These are phyloP conservation scores for Articulospora tetracladia DNA, from an alignment of 495 filamentous ascomycete species.

Conservation along the genomic window DNA sequence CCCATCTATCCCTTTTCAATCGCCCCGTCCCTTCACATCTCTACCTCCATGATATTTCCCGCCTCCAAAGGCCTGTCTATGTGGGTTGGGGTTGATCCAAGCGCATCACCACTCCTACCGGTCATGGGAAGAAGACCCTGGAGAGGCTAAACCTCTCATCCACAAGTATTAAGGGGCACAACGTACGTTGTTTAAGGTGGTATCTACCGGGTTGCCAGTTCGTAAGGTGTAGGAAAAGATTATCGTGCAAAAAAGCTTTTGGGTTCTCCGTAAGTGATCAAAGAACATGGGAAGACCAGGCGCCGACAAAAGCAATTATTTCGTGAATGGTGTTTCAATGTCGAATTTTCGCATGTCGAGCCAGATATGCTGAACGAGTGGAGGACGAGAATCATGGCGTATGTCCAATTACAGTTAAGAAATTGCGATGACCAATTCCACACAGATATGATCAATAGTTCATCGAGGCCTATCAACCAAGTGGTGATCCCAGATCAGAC, in stretches of 20 bases:
- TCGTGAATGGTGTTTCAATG: constrained; percentile 18
- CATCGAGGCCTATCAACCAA: constrained; percentile 24
- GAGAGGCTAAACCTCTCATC: neutral
- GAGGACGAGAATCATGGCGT: constrained; percentile 14
- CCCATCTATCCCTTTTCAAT: constrained; percentile 25
- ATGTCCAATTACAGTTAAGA: constrained; percentile 25
- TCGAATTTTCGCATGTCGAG: constrained; percentile 22
- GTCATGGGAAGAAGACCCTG: neutral
- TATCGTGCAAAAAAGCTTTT: constrained; percentile 28
- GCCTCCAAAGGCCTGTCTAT: constrained; percentile 13
- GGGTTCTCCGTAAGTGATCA: constrained; percentile 17
- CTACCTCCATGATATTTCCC: constrained; percentile 15
- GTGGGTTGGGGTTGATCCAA: constrained; percentile 13
- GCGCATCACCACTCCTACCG: neutral
- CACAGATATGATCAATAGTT: constrained; percentile 18
- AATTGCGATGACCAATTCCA: constrained; percentile 22
- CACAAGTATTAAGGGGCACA: constrained; percentile 19
- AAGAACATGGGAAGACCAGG: constrained; percentile 28
- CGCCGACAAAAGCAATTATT: constrained; percentile 29
- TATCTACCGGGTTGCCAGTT: constrained; percentile 28
- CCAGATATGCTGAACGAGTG: constrained; percentile 22
- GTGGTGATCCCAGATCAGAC: constrained; percentile 12
- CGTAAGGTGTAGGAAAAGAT: constrained; percentile 25
- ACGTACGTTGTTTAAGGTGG: constrained; percentile 23
- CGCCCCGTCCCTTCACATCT: constrained; percentile 27